Conservation (phyloP, 225 moss, liverwort and hornwort genomes). For the Asterella californica region DNA sequence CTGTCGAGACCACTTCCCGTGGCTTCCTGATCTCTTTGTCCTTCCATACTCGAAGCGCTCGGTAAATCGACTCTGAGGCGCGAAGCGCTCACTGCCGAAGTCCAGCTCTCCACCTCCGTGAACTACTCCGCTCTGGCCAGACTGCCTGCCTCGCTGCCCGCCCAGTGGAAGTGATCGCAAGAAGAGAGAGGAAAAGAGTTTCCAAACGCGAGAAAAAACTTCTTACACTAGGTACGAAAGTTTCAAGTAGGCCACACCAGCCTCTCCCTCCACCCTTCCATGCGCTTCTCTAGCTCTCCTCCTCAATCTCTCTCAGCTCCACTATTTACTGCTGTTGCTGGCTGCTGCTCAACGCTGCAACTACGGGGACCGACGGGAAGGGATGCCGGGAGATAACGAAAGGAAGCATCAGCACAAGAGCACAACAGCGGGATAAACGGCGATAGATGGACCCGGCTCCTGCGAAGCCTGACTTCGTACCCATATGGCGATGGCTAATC, state of each 20-base stretch:
- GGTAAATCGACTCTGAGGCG: neutral
- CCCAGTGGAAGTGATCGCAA: neutral
- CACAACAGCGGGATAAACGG: slow-evolving; percentile 11
- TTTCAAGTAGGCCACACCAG: neutral
- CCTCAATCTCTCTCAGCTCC: neutral
- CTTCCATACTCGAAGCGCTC: slow-evolving; percentile 10
- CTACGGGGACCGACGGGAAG: neutral
- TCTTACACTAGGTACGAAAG: neutral
- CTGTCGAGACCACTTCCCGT: slow-evolving; percentile 2
- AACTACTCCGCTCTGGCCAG: neutral
- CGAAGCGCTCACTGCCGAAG: neutral
- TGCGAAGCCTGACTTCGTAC: no score
- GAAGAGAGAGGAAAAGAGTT: neutral
- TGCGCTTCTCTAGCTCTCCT: slow-evolving; percentile 3
- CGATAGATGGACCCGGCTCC: neutral
- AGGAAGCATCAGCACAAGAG: slow-evolving; percentile 5
- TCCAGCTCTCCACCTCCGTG: neutral
- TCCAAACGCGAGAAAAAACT: slow-evolving; percentile 2
- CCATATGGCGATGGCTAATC: neutral
- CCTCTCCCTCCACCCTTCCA: neutral
- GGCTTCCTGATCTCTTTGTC: slow-evolving; percentile 9
- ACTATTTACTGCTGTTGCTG: slow-evolving; percentile 2
- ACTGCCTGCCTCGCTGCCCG: neutral
- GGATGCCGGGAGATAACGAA: slow-evolving; percentile 18
- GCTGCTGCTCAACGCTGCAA: neutral